Percentiles rank a stretch among this genome's conserved stretches.
These are phyloP conservation scores for Primulina eburnea DNA, from an alignment of 257 asterid species.

Conservation along the genomic window DNA sequence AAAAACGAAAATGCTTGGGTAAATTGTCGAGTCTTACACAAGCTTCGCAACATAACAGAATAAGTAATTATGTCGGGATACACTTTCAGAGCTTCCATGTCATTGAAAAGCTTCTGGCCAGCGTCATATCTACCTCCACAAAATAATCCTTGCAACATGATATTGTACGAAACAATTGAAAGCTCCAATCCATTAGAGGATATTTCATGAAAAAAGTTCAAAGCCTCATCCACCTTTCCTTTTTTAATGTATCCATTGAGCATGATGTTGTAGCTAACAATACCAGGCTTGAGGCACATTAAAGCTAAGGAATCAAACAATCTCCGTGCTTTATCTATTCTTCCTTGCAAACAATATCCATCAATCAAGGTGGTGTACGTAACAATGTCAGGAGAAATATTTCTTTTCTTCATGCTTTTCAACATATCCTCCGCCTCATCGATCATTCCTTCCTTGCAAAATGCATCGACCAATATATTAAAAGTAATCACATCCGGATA, in stretches of 20 bases:
- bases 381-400: conserved; percentile 7
- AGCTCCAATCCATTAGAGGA: conserved; percentile 8
- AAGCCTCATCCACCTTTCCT: not conserved
- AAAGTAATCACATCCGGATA: conserved; percentile 13
- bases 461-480: conserved; percentile 18
- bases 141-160: conserved; percentile 17
- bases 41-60: not conserved
- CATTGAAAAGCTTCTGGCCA: conserved; percentile 15
- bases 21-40: conserved; percentile 7
- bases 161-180: not conserved
- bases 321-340: conserved; percentile 18
- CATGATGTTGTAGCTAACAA: not conserved
- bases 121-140: conserved; percentile 1
- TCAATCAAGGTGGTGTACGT: conserved; percentile 20
- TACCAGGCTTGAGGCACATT: conserved; percentile 8
- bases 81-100: conserved; percentile 11
- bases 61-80: not conserved
- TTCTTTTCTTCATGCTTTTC: not conserved
- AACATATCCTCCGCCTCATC: conserved; percentile 12
- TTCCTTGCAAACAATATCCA: conserved; percentile 12
- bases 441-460: conserved; percentile 19
- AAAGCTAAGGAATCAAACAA: not conserved
- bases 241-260: conserved; percentile 15
- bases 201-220: conserved; percentile 11
- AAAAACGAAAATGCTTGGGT: not conserved